Base-by-base conservation (phyloP, 169 alveolate species). In the Plasmodium coatneyi region DNA sequence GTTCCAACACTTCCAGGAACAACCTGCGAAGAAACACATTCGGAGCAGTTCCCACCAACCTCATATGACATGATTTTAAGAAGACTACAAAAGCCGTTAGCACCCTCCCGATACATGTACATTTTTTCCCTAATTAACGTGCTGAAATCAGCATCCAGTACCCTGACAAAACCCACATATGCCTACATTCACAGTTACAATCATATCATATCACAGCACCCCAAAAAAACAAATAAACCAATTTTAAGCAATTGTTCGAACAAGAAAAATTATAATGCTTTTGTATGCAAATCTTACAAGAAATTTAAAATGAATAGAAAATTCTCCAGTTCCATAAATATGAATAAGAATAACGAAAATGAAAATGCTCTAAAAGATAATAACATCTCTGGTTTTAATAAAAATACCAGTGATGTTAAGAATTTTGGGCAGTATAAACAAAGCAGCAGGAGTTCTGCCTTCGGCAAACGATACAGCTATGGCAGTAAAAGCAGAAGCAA, bases 81-180 rank as follows among this genome's bases (percentile, higher is more conserved):
- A 41, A 87, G 71, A 60, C 46, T 30, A 5, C 52, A 54, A 14
- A 78, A 78, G 34, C n/a, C 52, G 39, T 46, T 34, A 78, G 43
- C 49, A 22, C 7, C 93, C 66, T 34, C 52, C 83, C 93, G 82
- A 87, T 87, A 87, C 82, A 87, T 87, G 93, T 87, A 79, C 71
- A 87, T 87, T 60, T 87, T 87, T 66, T 87, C 93, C 66, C 72
- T 87, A 78, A 87, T 87, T 87, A 87, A 87, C 84, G 36, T 87
- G 36, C 79, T 87, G 54, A 54, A 87, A 36, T 25, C 93, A 56
- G 36, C 76, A 66, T 32, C 87, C 34, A 30, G 25, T 52, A 39
- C 19, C 49, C 46, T 87, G 71, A 80, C 72, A 36, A 87, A 87
- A 79, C 79, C 71, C 28, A 43, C 43, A 14, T 72, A 84, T 19